Conservation (phyloP, 345 rosid genomes). For the Citrus medica region DNA sequence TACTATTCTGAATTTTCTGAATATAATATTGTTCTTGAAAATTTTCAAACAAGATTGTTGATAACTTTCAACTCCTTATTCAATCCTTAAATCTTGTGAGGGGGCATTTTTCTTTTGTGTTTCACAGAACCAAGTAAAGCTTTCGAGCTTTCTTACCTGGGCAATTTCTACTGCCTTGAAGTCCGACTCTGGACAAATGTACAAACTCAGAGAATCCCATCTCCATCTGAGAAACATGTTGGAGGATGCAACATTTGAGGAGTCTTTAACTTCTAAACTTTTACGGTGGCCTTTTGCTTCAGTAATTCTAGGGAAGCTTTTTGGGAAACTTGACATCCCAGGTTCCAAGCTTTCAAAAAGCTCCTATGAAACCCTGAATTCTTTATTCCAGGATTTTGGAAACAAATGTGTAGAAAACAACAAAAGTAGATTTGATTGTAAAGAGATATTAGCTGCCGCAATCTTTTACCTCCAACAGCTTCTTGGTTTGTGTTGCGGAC, state of each 20-base stretch:
- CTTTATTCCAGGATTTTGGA: constrained; percentile 40
- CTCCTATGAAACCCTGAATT: constrained; percentile 36
- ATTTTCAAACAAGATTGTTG: not conserved
- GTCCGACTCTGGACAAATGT: constrained; percentile 35
- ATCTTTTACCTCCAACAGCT: constrained; percentile 62
- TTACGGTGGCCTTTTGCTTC: constrained; percentile 79
- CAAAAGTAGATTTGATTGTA: constrained; percentile 19
- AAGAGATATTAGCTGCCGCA: constrained; percentile 43
- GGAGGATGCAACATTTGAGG: constrained; percentile 42
- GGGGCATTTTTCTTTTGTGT: constrained; percentile 10
- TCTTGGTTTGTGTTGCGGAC: constrained; percentile 36
- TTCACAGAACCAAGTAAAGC: constrained; percentile 56
- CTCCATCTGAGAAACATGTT: constrained; percentile 14
- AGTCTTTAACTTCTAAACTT: constrained; percentile 60
- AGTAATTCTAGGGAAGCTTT: constrained; percentile 64
- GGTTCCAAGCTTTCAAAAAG: constrained; percentile 23
- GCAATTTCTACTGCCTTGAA: constrained; percentile 61
- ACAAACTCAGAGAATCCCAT: constrained; percentile 21
- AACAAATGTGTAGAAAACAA: constrained; percentile 26
- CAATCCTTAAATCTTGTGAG: not conserved
- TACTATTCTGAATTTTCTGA: not conserved
- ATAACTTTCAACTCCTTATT: not conserved
- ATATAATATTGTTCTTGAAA: not conserved
- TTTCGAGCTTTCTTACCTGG: constrained; percentile 69
- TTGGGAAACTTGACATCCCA: constrained; percentile 21